Conservation (phyloP, 257 asterid genomes). For the Craterostigma plantagineum region DNA sequence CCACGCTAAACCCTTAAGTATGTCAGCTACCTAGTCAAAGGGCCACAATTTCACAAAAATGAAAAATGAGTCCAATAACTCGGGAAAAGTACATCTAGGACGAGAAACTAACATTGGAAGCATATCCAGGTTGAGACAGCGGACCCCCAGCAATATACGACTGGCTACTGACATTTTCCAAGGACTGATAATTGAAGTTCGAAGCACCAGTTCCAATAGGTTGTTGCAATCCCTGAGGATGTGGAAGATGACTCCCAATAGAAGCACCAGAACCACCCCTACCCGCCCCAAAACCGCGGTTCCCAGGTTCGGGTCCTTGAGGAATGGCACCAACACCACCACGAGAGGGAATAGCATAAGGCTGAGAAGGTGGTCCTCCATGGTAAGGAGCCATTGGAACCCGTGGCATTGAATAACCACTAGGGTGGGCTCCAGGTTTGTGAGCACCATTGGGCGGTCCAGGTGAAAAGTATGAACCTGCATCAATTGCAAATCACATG, state of each 20-base stretch:
- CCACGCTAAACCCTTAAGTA: too few species aligned
- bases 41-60: too few species aligned
- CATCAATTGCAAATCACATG: slow-evolving; percentile 9
- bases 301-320: slow-evolving; percentile 80
- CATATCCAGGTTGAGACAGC: slow-evolving; percentile 83
- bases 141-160: slow-evolving; percentile 68
- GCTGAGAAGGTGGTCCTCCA: slow-evolving; percentile 73
- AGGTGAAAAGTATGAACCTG: slow-evolving; percentile 76
- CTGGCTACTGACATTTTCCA: slow-evolving; percentile 80
- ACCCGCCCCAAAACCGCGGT: slow-evolving; percentile 80
- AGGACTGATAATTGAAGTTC: slow-evolving; percentile 56
- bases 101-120: slow-evolving; percentile 48
- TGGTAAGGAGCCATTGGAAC: slow-evolving; percentile 74
- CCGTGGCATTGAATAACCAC: slow-evolving; percentile 76
- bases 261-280: slow-evolving; percentile 81
- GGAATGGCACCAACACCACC: slow-evolving; percentile 87
- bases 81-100: too few species aligned
- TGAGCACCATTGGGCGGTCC: slow-evolving; percentile 77
- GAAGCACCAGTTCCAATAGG: slow-evolving; percentile 58
- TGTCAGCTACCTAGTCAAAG: too few species aligned
- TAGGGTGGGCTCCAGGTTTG: slow-evolving; percentile 66
- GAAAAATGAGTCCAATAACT: too few species aligned
- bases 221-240: slow-evolving; percentile 71
- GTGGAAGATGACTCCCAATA: slow-evolving; percentile 83
- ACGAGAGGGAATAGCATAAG: slow-evolving; percentile 90